phyloP scores from a whole-genome alignment of 2,329 filamentous ascomycete genomes.

The Fusarium sororula region DNA sequence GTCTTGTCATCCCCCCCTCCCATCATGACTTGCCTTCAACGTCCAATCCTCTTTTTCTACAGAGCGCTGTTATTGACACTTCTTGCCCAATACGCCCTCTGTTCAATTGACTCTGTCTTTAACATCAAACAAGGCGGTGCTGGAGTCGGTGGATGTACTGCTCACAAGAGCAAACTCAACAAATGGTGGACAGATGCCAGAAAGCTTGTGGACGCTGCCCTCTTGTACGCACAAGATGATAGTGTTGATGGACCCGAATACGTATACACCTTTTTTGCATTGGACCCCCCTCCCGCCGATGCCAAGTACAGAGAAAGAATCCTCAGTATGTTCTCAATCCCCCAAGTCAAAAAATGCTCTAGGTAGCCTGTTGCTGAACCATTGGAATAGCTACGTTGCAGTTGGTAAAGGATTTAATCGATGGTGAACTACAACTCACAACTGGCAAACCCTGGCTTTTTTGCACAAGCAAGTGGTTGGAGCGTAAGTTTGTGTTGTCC shows the following conservation, averaged over 20 bases:
- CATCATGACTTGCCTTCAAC: background rate
- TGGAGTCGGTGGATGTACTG: background rate
- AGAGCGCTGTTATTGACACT: accelerated
- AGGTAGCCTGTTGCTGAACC: background rate
- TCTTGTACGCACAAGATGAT: background rate
- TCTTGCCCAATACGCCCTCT: background rate
- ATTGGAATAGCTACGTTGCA: accelerated
- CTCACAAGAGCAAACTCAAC: background rate
- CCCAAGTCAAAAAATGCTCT: background rate
- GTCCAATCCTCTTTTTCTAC: background rate
- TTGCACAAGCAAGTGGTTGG: background rate
- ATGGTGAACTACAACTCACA: accelerated
- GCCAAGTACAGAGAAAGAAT: background rate
- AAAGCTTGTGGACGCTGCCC: background rate
- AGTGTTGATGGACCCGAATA: background rate
- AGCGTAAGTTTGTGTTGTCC: background rate
- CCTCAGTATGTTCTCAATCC: background rate
- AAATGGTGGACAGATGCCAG: background rate
- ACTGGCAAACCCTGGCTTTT: background rate
- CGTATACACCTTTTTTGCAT: background rate
- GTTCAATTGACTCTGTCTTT: background rate
- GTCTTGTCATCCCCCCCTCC: background rate
- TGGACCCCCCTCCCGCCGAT: background rate
- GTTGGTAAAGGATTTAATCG: accelerated
- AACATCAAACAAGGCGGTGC: background rate